Base-by-base conservation (phyloP, 192 early-diverging fungal species). In the Chytriomyces sp. region DNA sequence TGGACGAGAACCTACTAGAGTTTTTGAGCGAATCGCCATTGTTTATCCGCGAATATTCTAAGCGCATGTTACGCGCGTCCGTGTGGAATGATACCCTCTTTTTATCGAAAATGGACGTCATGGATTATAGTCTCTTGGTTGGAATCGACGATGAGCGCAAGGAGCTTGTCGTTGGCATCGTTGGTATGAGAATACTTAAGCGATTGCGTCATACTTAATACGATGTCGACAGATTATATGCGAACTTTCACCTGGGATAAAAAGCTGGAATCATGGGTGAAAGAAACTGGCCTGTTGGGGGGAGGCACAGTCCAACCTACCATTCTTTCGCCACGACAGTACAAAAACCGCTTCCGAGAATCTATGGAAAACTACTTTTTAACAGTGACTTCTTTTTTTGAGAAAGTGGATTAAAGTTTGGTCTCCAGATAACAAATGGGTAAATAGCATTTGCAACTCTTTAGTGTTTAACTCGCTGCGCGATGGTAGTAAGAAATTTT, bases 231-330 rank as follows among this genome's bases (percentile, higher is more conserved):
- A 79, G 97, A 99, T 75, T 98, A 94, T 81, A 97, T 98, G 52
- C 90, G 96, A 53, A 94, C 94, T 5, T 99, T 96, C 77, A 99
- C 96, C 0, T 99, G 96, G 95, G 97, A 99, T 76, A 99, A 99
- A 82, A 94, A 94, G 79, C 75, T 99, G 19, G 97, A 99, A 76
- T 93, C 90, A 62, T 97, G 95, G 95, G 96, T 99, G 37, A 99
- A 99, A 78, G 96, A 97, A 73, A 86, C 94, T 0, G 91, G 90
- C 5, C 84, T 95, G 72, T 74, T 97, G 52, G 95, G 95, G n/a
- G 95, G 96, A 14, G 93, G 94, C 22, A 91, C 93, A 7, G 90
- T 87, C 70, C 91, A 93, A 34, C 97, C 97, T 3, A 99, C 97
- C 1, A 99, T 99, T 78, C 92, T 98, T 36, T 93, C 94, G 25